Conservation (phyloP, 148 eudicot genomes). For the Fallopia convolvulus region DNA sequence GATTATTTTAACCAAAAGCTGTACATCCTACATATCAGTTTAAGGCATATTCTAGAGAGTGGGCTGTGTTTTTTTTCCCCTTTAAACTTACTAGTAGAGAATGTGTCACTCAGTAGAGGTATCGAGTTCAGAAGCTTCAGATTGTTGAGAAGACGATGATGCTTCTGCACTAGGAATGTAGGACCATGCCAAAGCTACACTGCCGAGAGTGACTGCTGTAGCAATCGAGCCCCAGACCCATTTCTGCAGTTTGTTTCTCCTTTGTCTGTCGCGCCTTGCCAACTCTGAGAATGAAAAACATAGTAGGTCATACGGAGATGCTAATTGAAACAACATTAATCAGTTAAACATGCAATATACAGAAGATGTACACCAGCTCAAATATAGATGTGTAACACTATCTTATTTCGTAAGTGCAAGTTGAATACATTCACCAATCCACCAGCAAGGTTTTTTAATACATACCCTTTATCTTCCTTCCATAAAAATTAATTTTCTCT, state of each 20-base stretch:
- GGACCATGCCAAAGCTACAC: slow-evolving; percentile 69
- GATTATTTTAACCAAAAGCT: neutral
- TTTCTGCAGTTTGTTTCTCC: slow-evolving; percentile 58
- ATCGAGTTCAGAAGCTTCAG: slow-evolving; percentile 24
- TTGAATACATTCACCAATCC: neutral
- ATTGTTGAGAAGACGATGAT: slow-evolving; percentile 31
- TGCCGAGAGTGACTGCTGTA: slow-evolving; percentile 57
- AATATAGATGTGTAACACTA: neutral
- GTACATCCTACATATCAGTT: slow-evolving; percentile 1
- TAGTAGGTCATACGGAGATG: neutral
- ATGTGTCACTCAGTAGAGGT: slow-evolving; percentile 22
- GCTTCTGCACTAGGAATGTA: slow-evolving; percentile 49
- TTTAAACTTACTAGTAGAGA: neutral
- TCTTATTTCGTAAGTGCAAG: neutral
- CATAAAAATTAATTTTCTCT: neutral
- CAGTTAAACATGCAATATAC: neutral
- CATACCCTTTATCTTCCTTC: neutral
- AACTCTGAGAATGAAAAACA: slow-evolving; percentile 34
- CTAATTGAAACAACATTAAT: neutral
- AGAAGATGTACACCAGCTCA: neutral
- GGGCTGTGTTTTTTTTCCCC: neutral
- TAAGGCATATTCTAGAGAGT: neutral
- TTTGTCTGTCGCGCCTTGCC: slow-evolving; percentile 69
- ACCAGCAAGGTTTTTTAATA: neutral
- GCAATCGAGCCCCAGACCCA: slow-evolving; percentile 82